phyloP scores from a whole-genome alignment of 352 stramenopile genomes.

The Globisporangium nagaii region DNA sequence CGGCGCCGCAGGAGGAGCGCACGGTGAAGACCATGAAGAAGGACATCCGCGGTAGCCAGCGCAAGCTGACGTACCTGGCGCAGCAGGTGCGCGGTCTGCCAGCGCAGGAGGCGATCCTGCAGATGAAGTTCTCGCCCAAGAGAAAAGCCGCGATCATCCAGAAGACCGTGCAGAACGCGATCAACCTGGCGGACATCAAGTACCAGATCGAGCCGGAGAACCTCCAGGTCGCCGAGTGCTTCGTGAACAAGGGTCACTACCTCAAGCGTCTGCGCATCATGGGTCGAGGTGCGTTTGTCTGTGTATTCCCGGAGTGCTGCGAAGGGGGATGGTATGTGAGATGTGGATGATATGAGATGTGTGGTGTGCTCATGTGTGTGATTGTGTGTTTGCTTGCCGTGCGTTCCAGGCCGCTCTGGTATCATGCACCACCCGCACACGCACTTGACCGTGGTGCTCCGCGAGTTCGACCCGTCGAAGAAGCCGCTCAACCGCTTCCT shows the following conservation, averaged over 20 bases:
- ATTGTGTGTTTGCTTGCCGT: too few species aligned
- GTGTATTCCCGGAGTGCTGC: too few species aligned
- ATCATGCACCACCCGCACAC: slow-evolving; percentile 82
- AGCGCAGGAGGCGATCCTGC: slow-evolving; percentile 67
- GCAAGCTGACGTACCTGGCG: slow-evolving; percentile 78
- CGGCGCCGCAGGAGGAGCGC: slow-evolving; percentile 42
- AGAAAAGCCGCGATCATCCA: slow-evolving; percentile 75
- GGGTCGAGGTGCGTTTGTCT: slow-evolving; percentile 48
- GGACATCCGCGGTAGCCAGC: slow-evolving; percentile 71
- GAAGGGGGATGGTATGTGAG: too few species aligned
- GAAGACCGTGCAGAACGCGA: slow-evolving; percentile 84
- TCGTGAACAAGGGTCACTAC: slow-evolving; percentile 82
- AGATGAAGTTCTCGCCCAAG: slow-evolving; percentile 88
- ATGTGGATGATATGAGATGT: too few species aligned
- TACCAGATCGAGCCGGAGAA: slow-evolving; percentile 85
- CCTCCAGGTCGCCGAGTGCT: slow-evolving; percentile 78
- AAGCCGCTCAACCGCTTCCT: slow-evolving; percentile 71
- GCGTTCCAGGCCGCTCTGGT: slow-evolving; percentile 62
- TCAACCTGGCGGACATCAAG: slow-evolving; percentile 86
- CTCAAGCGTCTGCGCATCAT: slow-evolving; percentile 84
- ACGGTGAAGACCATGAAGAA: slow-evolving; percentile 79
- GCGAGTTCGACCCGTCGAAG: slow-evolving; percentile 74
- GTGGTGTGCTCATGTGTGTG: too few species aligned
- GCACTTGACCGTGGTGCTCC: slow-evolving; percentile 73
- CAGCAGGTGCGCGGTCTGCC: slow-evolving; percentile 78